phyloP scores from a whole-genome alignment of 768 basidiomycete species.

The Boletus patriciae region DNA sequence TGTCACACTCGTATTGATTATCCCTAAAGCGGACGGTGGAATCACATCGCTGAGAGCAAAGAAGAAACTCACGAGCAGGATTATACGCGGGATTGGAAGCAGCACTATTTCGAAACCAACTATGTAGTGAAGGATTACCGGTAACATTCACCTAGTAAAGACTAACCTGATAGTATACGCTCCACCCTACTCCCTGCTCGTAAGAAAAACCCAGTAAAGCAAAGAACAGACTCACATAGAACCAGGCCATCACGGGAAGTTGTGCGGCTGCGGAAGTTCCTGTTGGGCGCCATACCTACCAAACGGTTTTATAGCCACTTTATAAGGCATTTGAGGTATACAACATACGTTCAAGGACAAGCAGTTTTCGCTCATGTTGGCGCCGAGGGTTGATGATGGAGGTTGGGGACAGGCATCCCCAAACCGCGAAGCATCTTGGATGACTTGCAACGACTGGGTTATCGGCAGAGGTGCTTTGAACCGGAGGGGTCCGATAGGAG shows the following conservation, averaged over 20 bases:
- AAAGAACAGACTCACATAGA: slow-evolving; percentile 10
- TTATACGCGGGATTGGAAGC: slow-evolving; percentile 18
- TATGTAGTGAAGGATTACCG: neutral
- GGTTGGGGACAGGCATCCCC: slow-evolving; percentile 59
- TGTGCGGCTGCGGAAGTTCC: slow-evolving; percentile 2
- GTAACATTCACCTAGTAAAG: neutral
- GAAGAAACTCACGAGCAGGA: slow-evolving; percentile 12
- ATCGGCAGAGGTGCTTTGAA: slow-evolving; percentile 56
- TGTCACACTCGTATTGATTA: slow-evolving; percentile 7
- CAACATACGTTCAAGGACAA: slow-evolving; percentile 48
- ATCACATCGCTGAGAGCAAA: neutral
- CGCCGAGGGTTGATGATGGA: slow-evolving; percentile 37
- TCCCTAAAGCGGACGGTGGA: neutral
- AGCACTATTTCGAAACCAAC: slow-evolving; percentile 5
- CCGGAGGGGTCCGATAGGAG: slow-evolving; percentile 54
- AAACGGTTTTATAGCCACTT: neutral
- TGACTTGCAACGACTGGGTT: slow-evolving; percentile 25
- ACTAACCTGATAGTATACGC: slow-evolving; percentile 13
- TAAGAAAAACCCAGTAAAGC: neutral
- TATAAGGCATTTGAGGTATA: neutral
- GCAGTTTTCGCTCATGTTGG: slow-evolving; percentile 52
- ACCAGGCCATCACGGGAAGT: slow-evolving; percentile 24
- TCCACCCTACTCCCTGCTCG: slow-evolving; percentile 6
- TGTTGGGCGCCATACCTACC: slow-evolving; percentile 21
- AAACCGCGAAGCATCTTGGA: slow-evolving; percentile 48